Evolutionary conservation across 305 asterid species (phyloP), one percentile per base, ranked within the genome.

Genomic region (Fraxinus albicans): DNA sequence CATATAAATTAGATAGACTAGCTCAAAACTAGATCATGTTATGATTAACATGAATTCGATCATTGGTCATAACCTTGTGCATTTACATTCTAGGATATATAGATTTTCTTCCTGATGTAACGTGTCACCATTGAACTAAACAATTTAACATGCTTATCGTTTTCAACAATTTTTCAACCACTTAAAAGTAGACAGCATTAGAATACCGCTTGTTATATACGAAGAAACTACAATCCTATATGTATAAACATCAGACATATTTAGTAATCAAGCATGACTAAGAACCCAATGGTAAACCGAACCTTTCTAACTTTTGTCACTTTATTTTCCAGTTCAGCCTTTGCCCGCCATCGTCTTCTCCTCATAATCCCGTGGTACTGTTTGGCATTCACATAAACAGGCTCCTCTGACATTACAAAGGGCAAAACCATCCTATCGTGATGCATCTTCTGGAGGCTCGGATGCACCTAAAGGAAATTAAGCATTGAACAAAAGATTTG

Each of bases 321-420:
- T 80, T 83, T 89, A 42, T 85, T 89, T 80, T 89, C 90, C 80
- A 89, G 60, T 65, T 88, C 91, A 77, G 92, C 92, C 73, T 89
- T 89, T 17, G 92, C 90, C 8, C 92, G 91, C 79, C 84, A 69
- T 40, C 84, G 83, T 67, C 92, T 86, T 65, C 92, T 88, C 86
- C 92, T 88, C 86, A 89, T 84, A 58, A 89, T 89, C 8, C 90
- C 92, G 33, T 85, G 87, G 80, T 89, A 89, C 83, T 89, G 92
- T 58, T 88, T 88, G 73, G 92, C 89, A 55, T 89, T 89, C 81
- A 89, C 92, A 65, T 87, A 89, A 15, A 89, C 90, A 4, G 92
- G 92, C 85, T 86, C 92, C 84, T 86, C 88, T 0, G 89, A 23
- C 83, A 79, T 4, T 6, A 74, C 85, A 65, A 47, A 77, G 27